Evolutionary conservation across 139 green algal genomes (phyloP).

Genomic region (Marvania coccoides): DNA sequence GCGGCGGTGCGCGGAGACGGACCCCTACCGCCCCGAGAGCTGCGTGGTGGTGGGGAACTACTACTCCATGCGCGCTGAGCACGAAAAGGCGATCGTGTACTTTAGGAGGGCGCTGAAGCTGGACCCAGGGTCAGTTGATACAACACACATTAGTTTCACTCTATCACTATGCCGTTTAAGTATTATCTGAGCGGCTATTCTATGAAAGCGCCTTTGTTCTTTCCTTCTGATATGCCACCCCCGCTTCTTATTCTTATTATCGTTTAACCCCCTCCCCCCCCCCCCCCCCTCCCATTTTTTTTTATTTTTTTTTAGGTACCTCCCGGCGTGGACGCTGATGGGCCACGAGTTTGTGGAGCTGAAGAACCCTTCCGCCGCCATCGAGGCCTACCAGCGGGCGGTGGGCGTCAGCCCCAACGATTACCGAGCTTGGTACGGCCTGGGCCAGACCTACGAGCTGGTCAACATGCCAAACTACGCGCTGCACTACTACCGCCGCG

Average conservation of each 20-base stretch:
- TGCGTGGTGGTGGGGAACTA: slow-evolving; percentile 98
- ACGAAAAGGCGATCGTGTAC: slow-evolving; percentile 69
- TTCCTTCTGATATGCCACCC: too few species aligned
- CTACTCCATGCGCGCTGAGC: slow-evolving; percentile 77
- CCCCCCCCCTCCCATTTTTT: too few species aligned
- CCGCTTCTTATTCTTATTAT: too few species aligned
- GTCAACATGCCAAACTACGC: slow-evolving; percentile 83
- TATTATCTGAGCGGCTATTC: too few species aligned
- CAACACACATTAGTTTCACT: too few species aligned
- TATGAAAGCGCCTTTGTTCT: too few species aligned
- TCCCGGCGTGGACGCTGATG: slow-evolving; percentile 97
- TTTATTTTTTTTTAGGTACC: too few species aligned
- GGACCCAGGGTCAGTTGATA: too few species aligned
- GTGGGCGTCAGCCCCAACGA: slow-evolving; percentile 83
- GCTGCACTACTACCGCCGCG: slow-evolving; percentile 80
- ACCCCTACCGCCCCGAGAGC: slow-evolving; percentile 90
- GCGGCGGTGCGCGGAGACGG: slow-evolving; percentile 54
- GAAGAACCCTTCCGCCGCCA: slow-evolving; percentile 87
- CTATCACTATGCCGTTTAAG: too few species aligned
- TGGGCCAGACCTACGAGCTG: slow-evolving; percentile 97
- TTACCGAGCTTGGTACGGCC: slow-evolving; percentile 95
- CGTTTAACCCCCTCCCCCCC: too few species aligned
- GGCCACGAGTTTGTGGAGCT: slow-evolving; percentile 98
- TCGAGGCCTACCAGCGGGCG: slow-evolving; percentile 78
- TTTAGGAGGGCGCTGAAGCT: slow-evolving; percentile 89